Evolutionary conservation across 495 filamentous ascomycete species (phyloP), one percentile per base, ranked within the genome.

Genomic region (Penicillium herquei): DNA sequence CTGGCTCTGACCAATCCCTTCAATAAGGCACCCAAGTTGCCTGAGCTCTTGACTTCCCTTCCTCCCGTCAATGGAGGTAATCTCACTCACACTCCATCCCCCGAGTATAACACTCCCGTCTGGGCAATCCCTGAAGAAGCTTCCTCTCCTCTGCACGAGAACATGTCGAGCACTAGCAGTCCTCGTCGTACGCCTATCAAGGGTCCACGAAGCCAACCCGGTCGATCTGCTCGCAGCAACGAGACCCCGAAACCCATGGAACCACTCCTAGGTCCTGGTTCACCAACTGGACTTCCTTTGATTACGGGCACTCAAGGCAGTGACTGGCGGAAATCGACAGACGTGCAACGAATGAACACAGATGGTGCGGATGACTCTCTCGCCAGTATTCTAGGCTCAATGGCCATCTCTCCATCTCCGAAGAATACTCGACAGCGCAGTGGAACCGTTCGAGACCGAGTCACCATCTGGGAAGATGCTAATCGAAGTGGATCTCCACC

Each of bases 391-490:
- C 49, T 58, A 4, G 65, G 40, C 6, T 35, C 57, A 18, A 31
- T 35, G 0, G 48, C 51, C 18, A 31, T 48, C 8, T 31, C 48
- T 13, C 9, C 46, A 0, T 58, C 62, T n/a, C 35, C 55, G 1
- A 45, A 51, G 18, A 45, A 34, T 2, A 40, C 32, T 2, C 52
- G 55, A 10, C 39, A 47, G 13, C 17, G 53, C 17, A 57, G 40
- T 12, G 42, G 55, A 1, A 53, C 54, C 2, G 54, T 66, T 6
- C 47, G 59, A 14, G 58, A 65, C 21, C 68, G 66, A n/a, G 70
- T 78, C 16, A 70, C 68, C 0, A 78, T 76, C 43, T 76, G 67
- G 64, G 73, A 78, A 62, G 73, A 76, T 49, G 55, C 55, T 17
- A 61, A 61, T 44, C 60, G 58, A 10, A 53, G 58, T 33, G 58